Evolutionary conservation across 768 basidiomycete genomes (phyloP), one percentile per base, ranked within the genome.

Genomic region (Pleurotus platypus): DNA sequence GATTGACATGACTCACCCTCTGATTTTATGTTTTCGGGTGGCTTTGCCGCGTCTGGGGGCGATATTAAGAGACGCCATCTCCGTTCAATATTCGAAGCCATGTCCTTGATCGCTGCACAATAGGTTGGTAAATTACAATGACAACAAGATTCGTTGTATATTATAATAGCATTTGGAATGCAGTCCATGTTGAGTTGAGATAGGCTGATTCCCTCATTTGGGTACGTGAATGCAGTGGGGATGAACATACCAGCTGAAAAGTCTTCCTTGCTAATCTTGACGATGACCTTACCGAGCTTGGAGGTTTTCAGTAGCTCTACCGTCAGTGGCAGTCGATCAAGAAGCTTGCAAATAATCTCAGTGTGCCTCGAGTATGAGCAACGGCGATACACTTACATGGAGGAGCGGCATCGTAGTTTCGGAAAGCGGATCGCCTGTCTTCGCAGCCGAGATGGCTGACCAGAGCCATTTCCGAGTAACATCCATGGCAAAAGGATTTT

Each of bases 361-460:
- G 43, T 20, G 30, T 16, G 4, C 13, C 20, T 15, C 16, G 22
- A 46, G n/a, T 6, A n/a, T 18, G 42, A 4, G 7, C 9, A 35
- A 2, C 9, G 30, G 30, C 8, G 30, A 59, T 63, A 55, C 51
- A 83, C 91, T 77, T 73, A 93, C 92, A 73, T 92, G 90, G 50
- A 94, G 75, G 63, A 93, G 75, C 30, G 91, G 91, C 92, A 92
- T 94, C 57, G 87, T 83, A 4, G 89, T 92, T 67, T 91, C 87
- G 51, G 82, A 78, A 57, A 86, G 67, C 59, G 78, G 72, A 56
- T 67, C 74, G 57, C 86, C 84, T 56, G 67, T 74, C 59, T 82
- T 83, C 11, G 30, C 30, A 47, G 77, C 80, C 26, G 78, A 76
- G 57, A 83, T 81, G 20, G 82, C 88, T 1, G 86, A 77, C 72